Conservation (phyloP, 2,329 filamentous ascomycete genomes). For the Ceratocystiopsis minuta region DNA sequence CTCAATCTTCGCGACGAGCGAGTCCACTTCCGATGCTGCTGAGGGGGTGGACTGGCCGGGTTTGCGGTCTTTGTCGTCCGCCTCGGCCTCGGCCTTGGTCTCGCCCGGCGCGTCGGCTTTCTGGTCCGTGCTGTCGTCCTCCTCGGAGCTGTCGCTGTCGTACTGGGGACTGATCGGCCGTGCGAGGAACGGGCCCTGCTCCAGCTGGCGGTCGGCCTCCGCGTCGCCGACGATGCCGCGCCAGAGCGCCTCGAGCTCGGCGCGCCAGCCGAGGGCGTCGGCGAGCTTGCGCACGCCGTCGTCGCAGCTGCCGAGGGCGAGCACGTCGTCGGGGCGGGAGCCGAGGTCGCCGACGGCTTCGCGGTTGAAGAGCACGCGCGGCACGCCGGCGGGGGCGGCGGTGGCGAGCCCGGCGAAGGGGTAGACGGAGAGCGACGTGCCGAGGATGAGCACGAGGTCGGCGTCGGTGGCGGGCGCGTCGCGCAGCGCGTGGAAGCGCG, state of each 20-base stretch:
- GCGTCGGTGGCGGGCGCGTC: conserved; percentile 24
- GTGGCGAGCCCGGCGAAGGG: conserved; percentile 73
- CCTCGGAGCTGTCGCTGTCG: conserved; percentile 13
- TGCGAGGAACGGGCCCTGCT: conserved; percentile 20
- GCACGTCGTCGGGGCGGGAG: conserved; percentile 61
- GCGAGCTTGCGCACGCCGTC: conserved; percentile 62
- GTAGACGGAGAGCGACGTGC: conserved; percentile 23
- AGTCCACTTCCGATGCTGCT: too few species aligned
- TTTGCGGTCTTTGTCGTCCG: neutral
- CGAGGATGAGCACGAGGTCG: conserved; percentile 20
- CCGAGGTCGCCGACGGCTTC: conserved; percentile 70
- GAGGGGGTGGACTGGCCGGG: too few species aligned
- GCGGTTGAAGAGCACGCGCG: conserved; percentile 73
- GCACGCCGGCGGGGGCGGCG: conserved; percentile 40
- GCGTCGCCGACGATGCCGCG: conserved; percentile 43
- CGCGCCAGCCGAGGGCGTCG: conserved; percentile 62
- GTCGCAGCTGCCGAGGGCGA: conserved; percentile 71
- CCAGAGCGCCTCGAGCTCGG: conserved; percentile 69
- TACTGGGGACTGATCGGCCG: conserved; percentile 16
- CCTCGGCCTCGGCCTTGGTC: conserved; percentile 4
- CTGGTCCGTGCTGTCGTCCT: conserved; percentile 11
- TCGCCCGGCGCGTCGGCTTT: neutral
- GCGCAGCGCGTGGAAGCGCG: conserved; percentile 42
- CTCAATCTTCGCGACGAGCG: too few species aligned
- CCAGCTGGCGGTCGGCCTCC: conserved; percentile 32